Evolutionary conservation across 345 rosid genomes (phyloP).

Genomic region (Eucalyptus caleyi): DNA sequence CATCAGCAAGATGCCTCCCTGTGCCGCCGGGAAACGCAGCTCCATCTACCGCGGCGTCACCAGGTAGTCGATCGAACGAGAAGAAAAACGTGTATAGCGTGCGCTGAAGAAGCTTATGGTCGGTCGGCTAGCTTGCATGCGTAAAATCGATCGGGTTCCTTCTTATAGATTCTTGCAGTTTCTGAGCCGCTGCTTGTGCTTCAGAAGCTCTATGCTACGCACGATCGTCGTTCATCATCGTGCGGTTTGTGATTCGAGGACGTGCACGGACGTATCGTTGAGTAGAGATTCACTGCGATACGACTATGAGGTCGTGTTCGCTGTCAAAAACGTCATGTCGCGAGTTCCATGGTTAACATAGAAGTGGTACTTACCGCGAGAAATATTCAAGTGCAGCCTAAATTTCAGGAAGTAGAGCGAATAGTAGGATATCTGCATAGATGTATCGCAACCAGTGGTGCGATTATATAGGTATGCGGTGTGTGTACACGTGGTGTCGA

Average conservation of each 20-base stretch:
- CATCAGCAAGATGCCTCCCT: slow-evolving; percentile 96
- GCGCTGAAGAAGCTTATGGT: background rate
- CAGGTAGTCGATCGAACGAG: slow-evolving; percentile 20
- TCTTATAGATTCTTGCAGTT: background rate
- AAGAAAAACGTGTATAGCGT: background rate
- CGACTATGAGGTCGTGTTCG: background rate
- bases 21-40: slow-evolving; percentile 98
- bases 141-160: background rate
- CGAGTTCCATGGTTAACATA: background rate
- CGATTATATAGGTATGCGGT: background rate
- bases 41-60: slow-evolving; percentile 99
- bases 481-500: background rate
- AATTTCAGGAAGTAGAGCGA: background rate
- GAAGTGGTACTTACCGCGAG: background rate
- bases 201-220: background rate
- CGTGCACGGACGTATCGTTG: background rate
- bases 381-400: background rate
- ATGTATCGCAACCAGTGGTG: background rate
- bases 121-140: background rate
- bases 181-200: background rate
- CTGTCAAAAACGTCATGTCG: background rate
- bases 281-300: background rate
- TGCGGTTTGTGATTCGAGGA: background rate
- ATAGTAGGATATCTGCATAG: background rate
- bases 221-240: background rate